phyloP scores from a whole-genome alignment of 345 rosid genomes.

The Aegle marmelos region DNA sequence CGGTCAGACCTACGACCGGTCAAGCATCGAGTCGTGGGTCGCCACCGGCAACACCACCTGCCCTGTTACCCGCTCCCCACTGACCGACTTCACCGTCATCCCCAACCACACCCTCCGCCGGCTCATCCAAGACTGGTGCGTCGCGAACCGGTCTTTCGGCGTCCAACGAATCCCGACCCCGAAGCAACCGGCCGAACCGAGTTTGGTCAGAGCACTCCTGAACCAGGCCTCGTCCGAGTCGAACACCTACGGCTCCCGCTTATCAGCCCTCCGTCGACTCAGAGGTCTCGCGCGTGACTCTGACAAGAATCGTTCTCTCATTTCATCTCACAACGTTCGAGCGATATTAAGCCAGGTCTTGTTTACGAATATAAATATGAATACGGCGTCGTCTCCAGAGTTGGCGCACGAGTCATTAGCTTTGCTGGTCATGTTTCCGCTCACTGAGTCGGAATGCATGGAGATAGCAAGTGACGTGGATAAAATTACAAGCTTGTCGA shows the following conservation, averaged over 20 bases:
- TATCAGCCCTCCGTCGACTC: constrained; percentile 74
- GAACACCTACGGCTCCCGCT: constrained; percentile 44
- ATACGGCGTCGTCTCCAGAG: constrained; percentile 36
- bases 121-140: constrained; percentile 97
- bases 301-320: constrained; percentile 69
- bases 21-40: constrained; percentile 95
- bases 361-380: constrained; percentile 35
- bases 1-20: constrained; percentile 96
- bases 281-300: constrained; percentile 85
- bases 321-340: constrained; percentile 57
- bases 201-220: constrained; percentile 53
- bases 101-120: constrained; percentile 99
- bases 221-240: constrained; percentile 55
- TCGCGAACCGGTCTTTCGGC: constrained; percentile 76
- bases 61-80: constrained; percentile 79
- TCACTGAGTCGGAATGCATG: constrained; percentile 62
- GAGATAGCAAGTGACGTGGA: constrained; percentile 49
- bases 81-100: constrained; percentile 78
- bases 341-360: constrained; percentile 41
- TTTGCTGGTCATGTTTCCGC: constrained; percentile 57
- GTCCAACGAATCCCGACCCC: constrained; percentile 89
- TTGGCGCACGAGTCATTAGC: constrained; percentile 63
- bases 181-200: constrained; percentile 92
- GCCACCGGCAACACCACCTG: constrained; percentile 91
- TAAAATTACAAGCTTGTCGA: constrained; percentile 41